Percentiles rank a stretch among this genome's conserved stretches.
phyloP scores from a whole-genome alignment of 1,284 basidiomycete species.

The Xanthoconium separans region DNA sequence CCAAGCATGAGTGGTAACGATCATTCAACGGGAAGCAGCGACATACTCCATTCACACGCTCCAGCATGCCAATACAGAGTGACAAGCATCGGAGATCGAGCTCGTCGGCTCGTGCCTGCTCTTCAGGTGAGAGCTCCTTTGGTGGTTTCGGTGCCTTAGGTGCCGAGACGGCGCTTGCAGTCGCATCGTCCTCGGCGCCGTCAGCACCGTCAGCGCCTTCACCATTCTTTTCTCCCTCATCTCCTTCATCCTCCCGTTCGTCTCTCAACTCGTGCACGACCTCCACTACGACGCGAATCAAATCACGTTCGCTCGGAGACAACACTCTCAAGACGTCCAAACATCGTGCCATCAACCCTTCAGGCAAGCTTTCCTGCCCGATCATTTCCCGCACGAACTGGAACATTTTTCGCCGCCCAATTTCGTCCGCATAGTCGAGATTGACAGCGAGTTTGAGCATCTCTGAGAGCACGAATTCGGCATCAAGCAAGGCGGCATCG shows the following conservation, averaged over 20 bases:
- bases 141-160: constrained; percentile 20
- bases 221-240: constrained; percentile 23
- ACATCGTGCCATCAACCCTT: constrained; percentile 75
- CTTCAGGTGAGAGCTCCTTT: constrained; percentile 57
- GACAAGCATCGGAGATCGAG: constrained; percentile 82
- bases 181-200: constrained; percentile 13
- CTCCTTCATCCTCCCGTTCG: constrained; percentile 33
- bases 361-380: constrained; percentile 77
- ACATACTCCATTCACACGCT: constrained; percentile 85
- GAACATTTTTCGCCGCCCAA: constrained; percentile 91
- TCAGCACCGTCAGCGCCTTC: constrained; percentile 25
- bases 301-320: constrained; percentile 82
- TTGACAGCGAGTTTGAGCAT: constrained; percentile 80
- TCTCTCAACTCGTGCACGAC: constrained; percentile 87
- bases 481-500: constrained; percentile 38
- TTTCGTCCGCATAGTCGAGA: constrained; percentile 93
- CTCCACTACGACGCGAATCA: constrained; percentile 94
- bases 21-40: background rate
- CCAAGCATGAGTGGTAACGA: background rate
- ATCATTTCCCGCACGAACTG: constrained; percentile 87
- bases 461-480: constrained; percentile 78
- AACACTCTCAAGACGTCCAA: constrained; percentile 88
- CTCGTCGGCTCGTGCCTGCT: constrained; percentile 60
- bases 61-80: constrained; percentile 89
- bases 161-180: constrained; percentile 1